These are phyloP conservation scores for Helminthosporium solani DNA, from an alignment of 2,329 filamentous ascomycete species.

Conservation along the genomic window DNA sequence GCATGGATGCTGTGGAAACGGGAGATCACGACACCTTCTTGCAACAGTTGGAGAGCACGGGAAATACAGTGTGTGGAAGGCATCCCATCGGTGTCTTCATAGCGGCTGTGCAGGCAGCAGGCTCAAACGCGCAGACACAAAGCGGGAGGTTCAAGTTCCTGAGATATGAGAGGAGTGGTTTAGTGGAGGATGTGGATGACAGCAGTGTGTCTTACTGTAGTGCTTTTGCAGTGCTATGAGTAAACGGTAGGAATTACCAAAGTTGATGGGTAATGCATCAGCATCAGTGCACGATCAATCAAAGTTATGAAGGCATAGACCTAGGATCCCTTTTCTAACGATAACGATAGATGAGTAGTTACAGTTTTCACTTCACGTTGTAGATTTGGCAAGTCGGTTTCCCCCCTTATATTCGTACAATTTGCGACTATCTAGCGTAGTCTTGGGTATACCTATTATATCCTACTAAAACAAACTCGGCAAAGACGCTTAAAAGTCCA, in stretches of 20 bases:
- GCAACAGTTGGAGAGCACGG: conserved; percentile 66
- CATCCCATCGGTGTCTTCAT: conserved; percentile 94
- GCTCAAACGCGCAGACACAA: conserved; percentile 53
- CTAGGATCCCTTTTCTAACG: no score
- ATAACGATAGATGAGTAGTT: no score
- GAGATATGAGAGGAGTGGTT: conserved; percentile 80
- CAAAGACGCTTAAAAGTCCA: no score
- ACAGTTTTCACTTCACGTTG: neutral
- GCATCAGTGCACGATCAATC: no score
- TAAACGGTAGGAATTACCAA: neutral
- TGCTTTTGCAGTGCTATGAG: conserved; percentile 69
- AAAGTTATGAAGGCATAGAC: no score
- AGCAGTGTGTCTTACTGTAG: conserved; percentile 95
- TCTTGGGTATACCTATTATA: neutral
- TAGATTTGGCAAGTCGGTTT: neutral
- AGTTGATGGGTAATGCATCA: no score
- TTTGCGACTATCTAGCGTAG: neutral
- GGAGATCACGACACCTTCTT: conserved; percentile 72
- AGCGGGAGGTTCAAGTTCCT: conserved; percentile 71
- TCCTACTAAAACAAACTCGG: no score
- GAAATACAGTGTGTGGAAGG: conserved; percentile 90
- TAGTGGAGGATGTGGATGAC: conserved; percentile 66
- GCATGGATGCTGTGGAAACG: conserved; percentile 81
- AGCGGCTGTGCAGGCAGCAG: conserved; percentile 72
- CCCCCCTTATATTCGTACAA: neutral